Evolutionary conservation across 495 filamentous ascomycete species (phyloP).

Genomic region (Oidiodendron maius): DNA sequence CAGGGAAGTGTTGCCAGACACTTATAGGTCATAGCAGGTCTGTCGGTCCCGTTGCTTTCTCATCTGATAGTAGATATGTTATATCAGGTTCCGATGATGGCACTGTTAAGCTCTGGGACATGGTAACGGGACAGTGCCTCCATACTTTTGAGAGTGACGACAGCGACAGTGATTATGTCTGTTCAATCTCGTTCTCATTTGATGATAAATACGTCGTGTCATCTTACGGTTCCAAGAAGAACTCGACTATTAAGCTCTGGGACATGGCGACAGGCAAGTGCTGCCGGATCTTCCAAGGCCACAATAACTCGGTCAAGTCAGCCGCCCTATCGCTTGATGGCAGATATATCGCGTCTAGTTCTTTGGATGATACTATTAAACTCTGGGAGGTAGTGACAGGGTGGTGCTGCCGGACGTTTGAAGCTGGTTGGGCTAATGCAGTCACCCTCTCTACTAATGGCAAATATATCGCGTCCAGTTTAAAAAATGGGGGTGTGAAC

Average conservation of each 20-base stretch:
- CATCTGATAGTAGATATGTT: conserved; percentile 4
- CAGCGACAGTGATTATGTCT: conserved; percentile 1
- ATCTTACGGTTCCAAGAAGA: not conserved
- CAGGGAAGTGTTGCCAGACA: not conserved
- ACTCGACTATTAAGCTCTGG: conserved; percentile 7
- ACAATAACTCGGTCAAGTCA: no score
- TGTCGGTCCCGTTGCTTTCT: conserved; percentile 6
- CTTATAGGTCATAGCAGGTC: conserved; percentile 4
- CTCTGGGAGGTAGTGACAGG: conserved; percentile 2
- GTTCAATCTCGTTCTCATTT: not conserved
- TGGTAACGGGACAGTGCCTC: not conserved
- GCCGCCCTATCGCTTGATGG: not conserved
- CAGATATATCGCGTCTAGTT: not conserved
- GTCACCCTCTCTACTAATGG: not conserved
- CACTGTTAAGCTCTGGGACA: conserved; percentile 3
- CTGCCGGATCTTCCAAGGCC: not conserved
- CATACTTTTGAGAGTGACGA: no score
- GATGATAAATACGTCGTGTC: conserved; percentile 3
- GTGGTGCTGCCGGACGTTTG: not conserved
- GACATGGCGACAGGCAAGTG: not conserved
- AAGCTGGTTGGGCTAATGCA: not conserved
- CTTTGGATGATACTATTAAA: not conserved
- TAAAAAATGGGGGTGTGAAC: conserved; percentile 9
- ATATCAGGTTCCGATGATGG: conserved; percentile 2
- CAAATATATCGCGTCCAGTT: conserved; percentile 6